Conservation (phyloP, 805 yeast species). For the Yamadazyma kitorensis region DNA sequence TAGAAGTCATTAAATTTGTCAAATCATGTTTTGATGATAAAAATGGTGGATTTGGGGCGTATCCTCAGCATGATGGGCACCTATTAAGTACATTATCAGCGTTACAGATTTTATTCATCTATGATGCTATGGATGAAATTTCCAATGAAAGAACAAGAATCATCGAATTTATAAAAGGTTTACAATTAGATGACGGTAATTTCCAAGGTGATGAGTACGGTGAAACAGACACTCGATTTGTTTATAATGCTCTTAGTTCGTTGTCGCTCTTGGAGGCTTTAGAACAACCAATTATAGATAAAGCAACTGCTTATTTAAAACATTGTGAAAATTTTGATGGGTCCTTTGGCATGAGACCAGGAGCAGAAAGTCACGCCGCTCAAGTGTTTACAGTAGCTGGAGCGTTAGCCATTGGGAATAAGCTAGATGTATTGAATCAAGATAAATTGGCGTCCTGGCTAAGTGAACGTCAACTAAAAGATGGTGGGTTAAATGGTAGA, state of each 20-base stretch:
- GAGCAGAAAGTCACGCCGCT: constrained; percentile 94
- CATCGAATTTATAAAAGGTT: constrained; percentile 25
- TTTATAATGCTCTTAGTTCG: constrained; percentile 75
- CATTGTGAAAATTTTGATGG: constrained; percentile 91
- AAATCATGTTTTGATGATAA: constrained; percentile 56
- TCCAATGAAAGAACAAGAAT: constrained; percentile 26
- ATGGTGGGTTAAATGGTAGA: constrained; percentile 94
- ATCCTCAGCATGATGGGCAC: constrained; percentile 88
- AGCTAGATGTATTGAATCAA: constrained; percentile 44
- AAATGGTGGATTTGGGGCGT: constrained; percentile 85
- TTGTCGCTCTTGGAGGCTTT: constrained; percentile 67
- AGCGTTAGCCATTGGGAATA: constrained; percentile 65
- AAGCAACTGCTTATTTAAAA: constrained; percentile 63
- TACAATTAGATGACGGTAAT: constrained; percentile 65
- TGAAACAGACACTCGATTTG: constrained; percentile 89
- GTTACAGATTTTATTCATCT: constrained; percentile 71
- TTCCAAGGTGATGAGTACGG: constrained; percentile 91
- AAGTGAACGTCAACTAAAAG: constrained; percentile 77
- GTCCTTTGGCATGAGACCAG: constrained; percentile 90
- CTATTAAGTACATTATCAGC: constrained; percentile 82
- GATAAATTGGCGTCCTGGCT: constrained; percentile 75
- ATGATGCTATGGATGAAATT: constrained; percentile 52
- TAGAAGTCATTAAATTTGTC: constrained; percentile 68
- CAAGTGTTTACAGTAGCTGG: constrained; percentile 87
- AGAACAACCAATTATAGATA: constrained; percentile 50